Percentiles rank a stretch among this genome's conserved stretches.
Evolutionary conservation across 345 rosid species (phyloP).

Genomic region (Excoecaria agallocha): DNA sequence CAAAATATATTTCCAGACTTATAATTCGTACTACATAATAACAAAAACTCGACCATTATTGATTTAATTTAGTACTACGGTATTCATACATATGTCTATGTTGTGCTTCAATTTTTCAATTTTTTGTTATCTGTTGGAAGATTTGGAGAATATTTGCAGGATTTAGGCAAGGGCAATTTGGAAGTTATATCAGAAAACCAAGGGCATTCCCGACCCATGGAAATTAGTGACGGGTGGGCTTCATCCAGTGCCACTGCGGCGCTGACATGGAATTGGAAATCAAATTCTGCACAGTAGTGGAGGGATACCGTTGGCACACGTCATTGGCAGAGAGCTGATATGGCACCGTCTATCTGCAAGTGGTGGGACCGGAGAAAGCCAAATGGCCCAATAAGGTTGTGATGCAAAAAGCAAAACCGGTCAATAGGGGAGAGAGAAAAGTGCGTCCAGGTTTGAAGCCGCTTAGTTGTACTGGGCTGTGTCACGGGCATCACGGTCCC

Average conservation of each 20-base stretch:
- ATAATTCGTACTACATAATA: background rate
- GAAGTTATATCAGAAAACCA: background rate
- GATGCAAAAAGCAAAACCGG: background rate
- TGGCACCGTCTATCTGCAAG: slow-evolving; percentile 18
- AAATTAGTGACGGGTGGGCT: no score
- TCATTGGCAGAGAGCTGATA: slow-evolving; percentile 18
- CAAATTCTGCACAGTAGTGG: background rate
- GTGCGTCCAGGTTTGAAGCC: slow-evolving; percentile 33
- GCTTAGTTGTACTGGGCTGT: slow-evolving; percentile 34
- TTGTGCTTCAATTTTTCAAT: background rate
- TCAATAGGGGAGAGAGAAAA: no score
- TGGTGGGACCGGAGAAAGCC: no score
- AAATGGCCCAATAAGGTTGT: no score
- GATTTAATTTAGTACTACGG: background rate
- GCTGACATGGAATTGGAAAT: background rate
- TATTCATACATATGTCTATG: background rate
- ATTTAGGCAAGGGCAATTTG: slow-evolving; percentile 4
- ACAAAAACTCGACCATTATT: background rate
- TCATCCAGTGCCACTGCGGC: background rate
- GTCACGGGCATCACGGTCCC: slow-evolving; percentile 41
- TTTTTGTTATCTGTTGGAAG: slow-evolving; percentile 6
- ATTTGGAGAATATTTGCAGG: no score
- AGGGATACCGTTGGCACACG: slow-evolving; percentile 28
- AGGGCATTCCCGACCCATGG: background rate
- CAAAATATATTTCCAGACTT: background rate